Base-by-base conservation (phyloP, 805 yeast species). In the Candida alai region DNA sequence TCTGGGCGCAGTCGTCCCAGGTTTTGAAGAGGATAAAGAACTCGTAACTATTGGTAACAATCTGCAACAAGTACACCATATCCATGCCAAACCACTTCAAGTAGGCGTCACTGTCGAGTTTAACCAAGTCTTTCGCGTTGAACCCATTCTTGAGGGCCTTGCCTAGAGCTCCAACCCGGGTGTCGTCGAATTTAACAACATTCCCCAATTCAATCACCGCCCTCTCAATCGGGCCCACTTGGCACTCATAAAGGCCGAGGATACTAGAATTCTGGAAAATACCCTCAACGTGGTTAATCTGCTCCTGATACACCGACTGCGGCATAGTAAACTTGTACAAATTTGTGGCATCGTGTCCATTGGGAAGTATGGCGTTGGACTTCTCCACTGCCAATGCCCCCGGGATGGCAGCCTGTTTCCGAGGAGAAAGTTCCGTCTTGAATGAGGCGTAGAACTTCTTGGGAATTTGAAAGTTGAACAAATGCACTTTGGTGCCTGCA, bases 121-220 rank as follows among this genome's bases (percentile, higher is more conserved):
- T 61, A 22, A 76, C 56, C 35, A 75, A 54, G 54, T 80, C 78
- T 32, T 74, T 74, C 36, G 74, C 51, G 10, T 82, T 76, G 56
- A 94, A 94, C 1, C 98, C 98, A 39, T 74, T 72, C 46, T 85
- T 88, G 37, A 93, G 62, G 19, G 96, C 95, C 48, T 73, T 76
- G 6, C 97, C 95, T 7, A 94, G 63, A 0, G 88, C 78, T 6
- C 97, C 96, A n/a, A 85, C 74, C 36, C 73, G 68, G 1, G 76
- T 64, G 28, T 81, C 80, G 42, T 78, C 85, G 43, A 89, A 81
- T 11, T 69, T 68, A 14, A 89, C 83, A 11, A 76, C 68, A 16
- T 79, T 68, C 3, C 98, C 97, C 12, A 93, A 61, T 20, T 81
- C 82, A 43, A 93, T 73, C 28, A 87, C 73, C 0, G 87, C 87